phyloP scores from a whole-genome alignment of 192 early-diverging fungal genomes.

The Chytriomyces sp. region DNA sequence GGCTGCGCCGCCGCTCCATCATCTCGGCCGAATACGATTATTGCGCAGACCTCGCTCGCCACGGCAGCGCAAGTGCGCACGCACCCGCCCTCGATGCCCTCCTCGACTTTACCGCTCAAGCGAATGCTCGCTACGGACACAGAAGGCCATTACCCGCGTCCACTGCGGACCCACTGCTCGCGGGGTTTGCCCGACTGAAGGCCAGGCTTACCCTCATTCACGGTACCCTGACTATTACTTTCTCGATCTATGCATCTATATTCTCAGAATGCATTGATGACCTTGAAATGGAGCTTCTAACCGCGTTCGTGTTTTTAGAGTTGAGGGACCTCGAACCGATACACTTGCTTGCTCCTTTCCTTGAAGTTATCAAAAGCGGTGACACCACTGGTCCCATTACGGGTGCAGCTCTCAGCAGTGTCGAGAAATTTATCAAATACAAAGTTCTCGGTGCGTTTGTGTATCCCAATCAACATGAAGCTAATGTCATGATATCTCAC shows the following conservation, averaged over 20 bases:
- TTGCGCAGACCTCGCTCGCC: neutral
- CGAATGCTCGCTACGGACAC: too few species aligned
- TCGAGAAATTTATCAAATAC: constrained; percentile 89
- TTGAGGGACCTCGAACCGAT: constrained; percentile 55
- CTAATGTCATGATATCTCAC: neutral
- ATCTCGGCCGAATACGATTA: too few species aligned
- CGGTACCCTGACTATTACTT: constrained; percentile 9
- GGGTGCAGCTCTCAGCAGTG: constrained; percentile 81
- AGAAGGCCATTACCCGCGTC: neutral
- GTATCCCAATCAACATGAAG: neutral
- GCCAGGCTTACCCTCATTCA: constrained; percentile 53
- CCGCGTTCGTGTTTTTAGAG: constrained; percentile 18
- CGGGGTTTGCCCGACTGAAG: constrained; percentile 68
- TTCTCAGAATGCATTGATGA: too few species aligned
- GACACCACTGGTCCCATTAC: constrained; percentile 96
- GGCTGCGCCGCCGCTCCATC: neutral
- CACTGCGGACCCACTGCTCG: constrained; percentile 67
- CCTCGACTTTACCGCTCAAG: too few species aligned
- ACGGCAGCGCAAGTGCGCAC: too few species aligned
- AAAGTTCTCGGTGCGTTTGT: constrained; percentile 60
- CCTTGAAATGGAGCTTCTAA: neutral
- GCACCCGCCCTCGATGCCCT: too few species aligned
- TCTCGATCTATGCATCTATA: too few species aligned
- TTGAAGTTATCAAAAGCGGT: constrained; percentile 88
- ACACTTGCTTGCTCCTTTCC: constrained; percentile 82